Base-by-base conservation (phyloP, 768 basidiomycete species). In the Cubamyces lactineus region DNA sequence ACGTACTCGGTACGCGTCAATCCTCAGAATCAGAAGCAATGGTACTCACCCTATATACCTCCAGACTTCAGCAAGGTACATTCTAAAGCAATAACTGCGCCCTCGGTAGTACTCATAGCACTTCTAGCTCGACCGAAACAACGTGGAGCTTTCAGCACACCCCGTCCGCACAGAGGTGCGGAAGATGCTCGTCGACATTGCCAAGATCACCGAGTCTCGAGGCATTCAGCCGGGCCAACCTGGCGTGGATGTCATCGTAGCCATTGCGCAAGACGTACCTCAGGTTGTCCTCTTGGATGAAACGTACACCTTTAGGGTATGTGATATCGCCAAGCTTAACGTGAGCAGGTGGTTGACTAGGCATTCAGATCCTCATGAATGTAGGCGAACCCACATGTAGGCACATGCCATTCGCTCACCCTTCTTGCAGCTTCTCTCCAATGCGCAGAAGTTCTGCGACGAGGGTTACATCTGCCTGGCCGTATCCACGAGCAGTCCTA, bases 11-110 rank as follows among this genome's bases (percentile, higher is more conserved):
- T 72, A 48, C 9, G 70, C 52, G 7, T 11, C 34, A 48, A 3
- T 26, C 39, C 16, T 58, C 13, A 24, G 21, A 23, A 12, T 17
- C 23, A 43, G 38, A 28, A 19, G 40, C 5, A n/a, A 15, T 41
- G 17, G 48, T 17, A 38, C 42, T 17, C 40, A 30, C 5, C 5
- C n/a, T 5, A 6, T 34, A 11, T 5, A n/a, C 38, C 1, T 34
- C 8, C 51, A 71, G 71, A 72, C 45, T 72, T 70, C 57, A 72
- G 69, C 69, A 71, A 72, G 69, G 71, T 69, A 26, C n/a, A 68
- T 38, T 47, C 13, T 52, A 5, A 41, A 24, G n/a, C 34, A 4
- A 11, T 11, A 9, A 11, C 9, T 34, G 1, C 34, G 34, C 34
- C n/a, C n/a, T 34, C 34, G 9, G 34, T 11, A 1, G 34, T 34